phyloP scores from a whole-genome alignment of 192 early-diverging fungal species.

The Gaertneriomyces semiglobifer region DNA sequence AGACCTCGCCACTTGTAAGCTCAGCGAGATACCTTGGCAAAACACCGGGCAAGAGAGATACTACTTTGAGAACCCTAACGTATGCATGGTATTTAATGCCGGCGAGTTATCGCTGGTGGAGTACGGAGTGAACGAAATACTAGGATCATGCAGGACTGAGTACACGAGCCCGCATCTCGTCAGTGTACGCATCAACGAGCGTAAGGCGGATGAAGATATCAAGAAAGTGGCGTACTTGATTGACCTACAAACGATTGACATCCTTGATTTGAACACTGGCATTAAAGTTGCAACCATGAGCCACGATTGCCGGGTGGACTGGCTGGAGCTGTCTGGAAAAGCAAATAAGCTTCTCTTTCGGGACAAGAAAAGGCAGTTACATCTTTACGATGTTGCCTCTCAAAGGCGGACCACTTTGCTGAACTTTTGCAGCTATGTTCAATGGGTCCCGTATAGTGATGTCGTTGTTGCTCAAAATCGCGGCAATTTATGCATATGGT shows the following conservation, averaged over 20 bases:
- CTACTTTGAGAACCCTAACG: slow-evolving; percentile 59
- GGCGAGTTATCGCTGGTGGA: slow-evolving; percentile 62
- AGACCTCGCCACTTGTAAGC: slow-evolving; percentile 58
- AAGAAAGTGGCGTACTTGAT: slow-evolving; percentile 60
- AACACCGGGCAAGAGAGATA: slow-evolving; percentile 56
- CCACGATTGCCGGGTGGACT: slow-evolving; percentile 59
- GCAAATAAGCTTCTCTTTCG: slow-evolving; percentile 61
- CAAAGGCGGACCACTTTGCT: slow-evolving; percentile 52
- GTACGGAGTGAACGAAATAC: slow-evolving; percentile 64
- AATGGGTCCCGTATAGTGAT: slow-evolving; percentile 65
- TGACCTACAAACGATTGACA: slow-evolving; percentile 58
- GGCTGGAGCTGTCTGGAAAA: slow-evolving; percentile 66
- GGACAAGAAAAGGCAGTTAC: slow-evolving; percentile 57
- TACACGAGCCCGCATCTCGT: slow-evolving; percentile 64
- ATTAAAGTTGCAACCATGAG: slow-evolving; percentile 44
- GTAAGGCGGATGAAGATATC: slow-evolving; percentile 50
- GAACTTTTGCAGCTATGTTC: slow-evolving; percentile 59
- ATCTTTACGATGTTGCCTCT: slow-evolving; percentile 52
- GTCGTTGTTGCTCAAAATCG: slow-evolving; percentile 62
- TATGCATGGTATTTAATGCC: slow-evolving; percentile 68
- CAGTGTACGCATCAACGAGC: slow-evolving; percentile 61
- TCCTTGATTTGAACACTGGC: slow-evolving; percentile 51
- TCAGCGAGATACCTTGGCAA: slow-evolving; percentile 65
- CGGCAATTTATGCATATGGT: slow-evolving; percentile 64
- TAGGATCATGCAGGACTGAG: slow-evolving; percentile 61